Evolutionary conservation across 2,329 filamentous ascomycete genomes (phyloP), one percentile per base, ranked within the genome.

Genomic region (Pseudogymnoascus destructans): DNA sequence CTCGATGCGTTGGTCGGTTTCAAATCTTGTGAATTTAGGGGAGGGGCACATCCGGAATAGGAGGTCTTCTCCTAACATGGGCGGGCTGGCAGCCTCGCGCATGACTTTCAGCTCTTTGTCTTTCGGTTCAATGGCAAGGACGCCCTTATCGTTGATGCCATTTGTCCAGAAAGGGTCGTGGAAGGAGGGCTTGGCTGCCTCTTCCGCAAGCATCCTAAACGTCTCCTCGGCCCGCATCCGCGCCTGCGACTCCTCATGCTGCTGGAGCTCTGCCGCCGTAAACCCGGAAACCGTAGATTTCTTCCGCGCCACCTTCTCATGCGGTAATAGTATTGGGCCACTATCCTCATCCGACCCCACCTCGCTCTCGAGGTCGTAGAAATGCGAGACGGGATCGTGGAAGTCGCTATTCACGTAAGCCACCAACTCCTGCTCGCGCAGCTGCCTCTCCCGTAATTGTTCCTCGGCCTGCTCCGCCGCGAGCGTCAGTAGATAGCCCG

Each of bases 1-100:
- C 72, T 74, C 69, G 73, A 67, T 81, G 64, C 74, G 79, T 67
- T 89, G 86, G 59, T 87, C 85, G 0, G 87, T 84, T 67, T 95
- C 89, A 66, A 95, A 86, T 66, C 89, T 84, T 13, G 90, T 95
- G 58, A 84, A 81, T 70, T 92, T 85, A 5, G 92, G 92, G 23
- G 91, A 95, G 8, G 79, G 77, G 68, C 89, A 95, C 68, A 80
- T 81, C 32, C 89, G 87, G 69, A 96, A 95, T 23, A 78, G 75
- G 58, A 97, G 79, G 64, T 95, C 87, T 59, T 77, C 74, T 59
- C 92, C 92, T 9, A 95, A 80, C 90, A 97, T 95, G 8, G 92
- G 92, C 38, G 92, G 92, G 40, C 77, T 79, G 23, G 78, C 78
- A 42, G 75, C 74, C 61, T 82, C 83, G 19, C 77, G 77, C 73